Conservation (phyloP, 148 eudicot species). For the Drosera capensis region DNA sequence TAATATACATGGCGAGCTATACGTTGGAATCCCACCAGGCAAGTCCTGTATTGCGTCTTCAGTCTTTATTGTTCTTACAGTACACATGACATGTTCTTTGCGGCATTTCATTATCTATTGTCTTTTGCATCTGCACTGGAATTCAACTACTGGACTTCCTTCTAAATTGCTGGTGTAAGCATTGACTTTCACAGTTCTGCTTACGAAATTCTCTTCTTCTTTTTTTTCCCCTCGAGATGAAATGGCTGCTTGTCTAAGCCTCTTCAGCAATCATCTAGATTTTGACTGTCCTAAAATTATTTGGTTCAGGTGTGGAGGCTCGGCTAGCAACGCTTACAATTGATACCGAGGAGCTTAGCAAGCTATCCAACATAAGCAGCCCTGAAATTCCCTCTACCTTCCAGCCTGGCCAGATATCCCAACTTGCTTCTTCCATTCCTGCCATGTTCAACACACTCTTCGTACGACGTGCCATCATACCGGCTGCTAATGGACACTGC, state of each 20-base stretch:
- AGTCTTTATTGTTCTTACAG: background rate
- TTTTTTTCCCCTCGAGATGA: background rate
- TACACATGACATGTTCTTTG: background rate
- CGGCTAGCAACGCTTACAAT: conserved; percentile 77
- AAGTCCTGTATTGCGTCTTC: conserved; percentile 8
- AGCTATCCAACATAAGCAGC: conserved; percentile 27
- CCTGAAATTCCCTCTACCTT: conserved; percentile 61
- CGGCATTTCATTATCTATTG: no score
- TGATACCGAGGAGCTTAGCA: conserved; percentile 56
- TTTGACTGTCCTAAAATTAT: no score
- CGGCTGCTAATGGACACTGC: conserved; percentile 93
- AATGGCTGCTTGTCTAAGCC: no score
- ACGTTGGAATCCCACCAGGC: conserved; percentile 97
- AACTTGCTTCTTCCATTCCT: conserved; percentile 38
- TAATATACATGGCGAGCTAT: conserved; percentile 75
- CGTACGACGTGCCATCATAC: conserved; percentile 82
- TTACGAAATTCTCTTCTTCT: background rate
- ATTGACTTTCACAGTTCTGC: no score
- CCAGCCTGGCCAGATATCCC: conserved; percentile 41
- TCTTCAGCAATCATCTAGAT: no score
- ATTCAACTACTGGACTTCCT: no score
- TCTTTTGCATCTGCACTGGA: no score
- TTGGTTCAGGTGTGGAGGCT: conserved; percentile 65
- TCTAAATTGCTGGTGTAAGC: no score
- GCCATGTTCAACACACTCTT: conserved; percentile 62